Conservation (phyloP, 2,329 filamentous ascomycete species). For the Fusarium sp. region DNA sequence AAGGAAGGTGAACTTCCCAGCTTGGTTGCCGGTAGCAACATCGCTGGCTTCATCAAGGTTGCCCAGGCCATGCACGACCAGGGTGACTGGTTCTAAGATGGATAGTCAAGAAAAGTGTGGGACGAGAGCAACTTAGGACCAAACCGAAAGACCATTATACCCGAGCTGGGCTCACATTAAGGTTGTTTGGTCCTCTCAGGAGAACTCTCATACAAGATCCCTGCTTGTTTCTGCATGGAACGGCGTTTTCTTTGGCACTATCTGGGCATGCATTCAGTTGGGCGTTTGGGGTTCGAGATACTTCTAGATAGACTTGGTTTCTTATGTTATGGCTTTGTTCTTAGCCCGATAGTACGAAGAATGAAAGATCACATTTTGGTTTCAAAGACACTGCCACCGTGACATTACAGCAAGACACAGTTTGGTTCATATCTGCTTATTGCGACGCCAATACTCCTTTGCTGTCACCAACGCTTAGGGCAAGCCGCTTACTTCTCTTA, state of each 20-base stretch:
- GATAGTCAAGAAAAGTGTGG: neutral
- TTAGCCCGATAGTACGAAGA: constrained; percentile 36
- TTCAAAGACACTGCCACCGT: neutral
- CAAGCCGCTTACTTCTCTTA: neutral
- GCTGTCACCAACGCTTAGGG: neutral
- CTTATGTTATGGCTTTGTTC: constrained; percentile 24
- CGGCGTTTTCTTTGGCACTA: constrained; percentile 36
- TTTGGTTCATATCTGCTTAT: neutral
- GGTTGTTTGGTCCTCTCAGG: constrained; percentile 18
- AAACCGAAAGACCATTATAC: constrained; percentile 35
- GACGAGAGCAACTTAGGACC: constrained; percentile 16
- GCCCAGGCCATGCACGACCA: constrained; percentile 94
- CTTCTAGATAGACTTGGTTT: constrained; percentile 33
- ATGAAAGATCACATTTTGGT: constrained; percentile 32
- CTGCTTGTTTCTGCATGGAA: constrained; percentile 21
- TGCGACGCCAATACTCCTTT: neutral
- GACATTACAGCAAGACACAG: neutral
- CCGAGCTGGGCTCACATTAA: constrained; percentile 43
- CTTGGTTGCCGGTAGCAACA: constrained; percentile 93
- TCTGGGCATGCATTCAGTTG: constrained; percentile 43
- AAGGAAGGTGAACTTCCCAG: constrained; percentile 87
- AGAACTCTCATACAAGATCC: constrained; percentile 5
- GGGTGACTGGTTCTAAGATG: constrained; percentile 82
- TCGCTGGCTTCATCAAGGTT: constrained; percentile 98
- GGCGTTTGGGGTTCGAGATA: constrained; percentile 44